Evolutionary conservation across 495 filamentous ascomycete genomes (phyloP), one percentile per base, ranked within the genome.

Genomic region (Aspergillus nidulans): DNA sequence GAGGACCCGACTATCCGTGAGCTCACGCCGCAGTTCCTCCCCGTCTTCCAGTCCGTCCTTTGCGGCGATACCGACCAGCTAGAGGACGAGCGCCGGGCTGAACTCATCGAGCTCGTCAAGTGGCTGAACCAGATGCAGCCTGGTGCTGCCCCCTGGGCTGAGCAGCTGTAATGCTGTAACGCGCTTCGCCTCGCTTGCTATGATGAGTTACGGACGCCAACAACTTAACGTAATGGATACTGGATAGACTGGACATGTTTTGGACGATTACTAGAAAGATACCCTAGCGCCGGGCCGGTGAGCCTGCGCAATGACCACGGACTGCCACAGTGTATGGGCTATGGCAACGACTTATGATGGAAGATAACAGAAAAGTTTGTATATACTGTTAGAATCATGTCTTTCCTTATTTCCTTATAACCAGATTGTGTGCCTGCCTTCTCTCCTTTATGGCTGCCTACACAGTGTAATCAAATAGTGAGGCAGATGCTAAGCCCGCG

Each of bases 21-120:
- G 45, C 81, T 96, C 24, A 96, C 94, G 1, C 84, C 85, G 6
- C 77, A 82, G 59, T 77, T 98, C 42, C 76, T 95, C 53, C 86
- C 86, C 9, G 73, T 96, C 54, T 88, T 97, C 65, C 84, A 89
- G 66, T 70, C 87, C 34, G 92, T 97, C 20, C 80, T 96, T 36
- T 78, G 78, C 20, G 82, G 85, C 32, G 90, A 91, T 1, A 78
- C 86, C 58, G 89, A 92, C 57, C 94, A 97, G 75, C 76, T 98
- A 9, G 86, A 88, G 52, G 83, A 85, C 30, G 86, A 91, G 72
- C 92, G 88, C 26, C 86, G 90, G 20, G 69, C 66, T 19, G 80
- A 88, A 72, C 69, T 91, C 34, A 72, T 80, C 19, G 77, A 89
- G 73, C 75, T 90, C n/a, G 84, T 90, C 52, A 81, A 84, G 67